A percentile compares a stretch with the other conserved stretches of the same genome.
These are phyloP conservation scores for Cytospora schulzeri DNA, from an alignment of 2,329 filamentous ascomycete species.

Conservation along the genomic window DNA sequence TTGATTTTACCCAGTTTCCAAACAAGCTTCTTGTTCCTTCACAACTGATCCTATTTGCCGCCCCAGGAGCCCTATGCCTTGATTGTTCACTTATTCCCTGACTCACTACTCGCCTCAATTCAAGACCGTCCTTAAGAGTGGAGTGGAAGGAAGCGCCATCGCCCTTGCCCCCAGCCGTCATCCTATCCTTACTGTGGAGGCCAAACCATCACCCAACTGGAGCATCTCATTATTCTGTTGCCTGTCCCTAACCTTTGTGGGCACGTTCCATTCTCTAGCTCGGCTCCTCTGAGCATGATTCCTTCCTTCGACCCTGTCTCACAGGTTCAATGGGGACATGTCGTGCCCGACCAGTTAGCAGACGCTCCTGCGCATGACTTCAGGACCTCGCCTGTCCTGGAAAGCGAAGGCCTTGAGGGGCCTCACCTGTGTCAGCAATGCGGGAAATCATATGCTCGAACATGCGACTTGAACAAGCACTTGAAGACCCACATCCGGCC, in stretches of 20 bases:
- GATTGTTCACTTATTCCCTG: slow-evolving; percentile 3
- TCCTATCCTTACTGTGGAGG: neutral
- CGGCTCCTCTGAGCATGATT: slow-evolving; percentile 23
- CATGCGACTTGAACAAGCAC: slow-evolving; percentile 41
- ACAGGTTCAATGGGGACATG: slow-evolving; percentile 21
- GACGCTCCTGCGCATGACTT: slow-evolving; percentile 7
- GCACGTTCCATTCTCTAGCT: slow-evolving; percentile 6
- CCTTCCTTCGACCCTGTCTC: slow-evolving; percentile 14
- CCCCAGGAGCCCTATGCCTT: neutral
- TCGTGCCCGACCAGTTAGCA: slow-evolving; percentile 13
- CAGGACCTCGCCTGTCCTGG: slow-evolving; percentile 9
- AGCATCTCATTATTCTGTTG: slow-evolving; percentile 7
- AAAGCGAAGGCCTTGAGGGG: slow-evolving; percentile 13
- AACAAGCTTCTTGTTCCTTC: slow-evolving; percentile 1
- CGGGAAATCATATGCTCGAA: slow-evolving; percentile 34
- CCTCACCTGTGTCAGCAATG: slow-evolving; percentile 33
- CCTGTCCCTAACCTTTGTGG: slow-evolving; percentile 10
- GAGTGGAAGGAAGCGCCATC: slow-evolving; percentile 7
- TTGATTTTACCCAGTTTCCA: slow-evolving; percentile 21
- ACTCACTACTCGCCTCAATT: neutral
- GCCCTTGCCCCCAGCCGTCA: neutral
- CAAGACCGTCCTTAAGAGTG: neutral
- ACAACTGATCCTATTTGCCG: neutral
- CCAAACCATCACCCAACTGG: neutral
- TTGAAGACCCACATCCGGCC: slow-evolving; percentile 23